Evolutionary conservation across 2,329 filamentous ascomycete genomes (phyloP).

Genomic region (Lomentospora prolificans): DNA sequence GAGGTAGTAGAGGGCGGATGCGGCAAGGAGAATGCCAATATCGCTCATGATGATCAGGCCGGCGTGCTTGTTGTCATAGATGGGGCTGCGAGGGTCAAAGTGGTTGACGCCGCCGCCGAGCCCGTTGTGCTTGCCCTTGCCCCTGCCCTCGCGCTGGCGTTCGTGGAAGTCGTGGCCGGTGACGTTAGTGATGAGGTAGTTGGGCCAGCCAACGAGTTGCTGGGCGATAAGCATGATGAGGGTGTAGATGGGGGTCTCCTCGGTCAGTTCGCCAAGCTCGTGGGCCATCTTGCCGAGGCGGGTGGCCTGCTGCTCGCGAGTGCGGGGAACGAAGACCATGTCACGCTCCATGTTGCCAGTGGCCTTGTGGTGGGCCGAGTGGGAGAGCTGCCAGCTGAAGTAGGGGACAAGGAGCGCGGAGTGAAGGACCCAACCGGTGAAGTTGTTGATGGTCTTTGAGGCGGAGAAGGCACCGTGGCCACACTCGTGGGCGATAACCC

Average conservation of each 20-base stretch:
- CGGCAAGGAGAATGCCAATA: conserved; percentile 60
- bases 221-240: conserved; percentile 65
- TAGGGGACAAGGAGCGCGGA: conserved; percentile 86
- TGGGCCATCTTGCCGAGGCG: conserved; percentile 66
- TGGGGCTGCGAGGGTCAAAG: conserved; percentile 77
- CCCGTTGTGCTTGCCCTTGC: conserved; percentile 85
- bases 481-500: conserved; percentile 63
- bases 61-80: conserved; percentile 88
- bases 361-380: conserved; percentile 99
- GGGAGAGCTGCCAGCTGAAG: conserved; percentile 99
- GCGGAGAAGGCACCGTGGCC: conserved; percentile 85
- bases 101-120: conserved; percentile 78
- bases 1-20: conserved; percentile 54
- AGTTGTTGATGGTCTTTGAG: conserved; percentile 85
- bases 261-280: conserved; percentile 78
- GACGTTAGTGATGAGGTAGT: conserved; percentile 85
- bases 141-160: conserved; percentile 84
- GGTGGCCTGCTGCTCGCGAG: conserved; percentile 68
- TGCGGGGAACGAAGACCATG: conserved; percentile 98
- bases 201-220: conserved; percentile 86
- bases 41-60: conserved; percentile 81
- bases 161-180: conserved; percentile 95
- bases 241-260: conserved; percentile 87
- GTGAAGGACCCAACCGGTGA: conserved; percentile 85
- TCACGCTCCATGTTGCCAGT: conserved; percentile 95